These are phyloP conservation scores for Eleusine coracana DNA, from an alignment of 176 grass and related monocot genomes.

Conservation along the genomic window DNA sequence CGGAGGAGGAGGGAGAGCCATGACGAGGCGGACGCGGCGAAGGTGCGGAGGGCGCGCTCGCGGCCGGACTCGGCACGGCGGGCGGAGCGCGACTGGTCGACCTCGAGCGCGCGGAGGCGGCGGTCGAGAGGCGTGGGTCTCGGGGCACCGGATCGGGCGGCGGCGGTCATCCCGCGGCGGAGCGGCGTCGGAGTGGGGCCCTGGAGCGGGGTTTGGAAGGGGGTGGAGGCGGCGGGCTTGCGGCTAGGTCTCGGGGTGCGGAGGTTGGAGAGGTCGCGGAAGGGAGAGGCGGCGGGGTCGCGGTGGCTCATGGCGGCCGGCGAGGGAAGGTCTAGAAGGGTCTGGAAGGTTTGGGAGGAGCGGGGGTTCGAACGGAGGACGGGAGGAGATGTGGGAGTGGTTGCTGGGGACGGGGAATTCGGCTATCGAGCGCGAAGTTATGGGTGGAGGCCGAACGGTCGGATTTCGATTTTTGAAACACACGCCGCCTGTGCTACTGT, in stretches of 20 bases:
- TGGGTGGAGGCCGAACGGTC: conserved; percentile 25
- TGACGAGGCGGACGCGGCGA: conserved; percentile 46
- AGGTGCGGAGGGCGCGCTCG: conserved; percentile 46
- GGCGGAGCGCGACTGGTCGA: conserved; percentile 61
- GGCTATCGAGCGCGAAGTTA: conserved; percentile 29
- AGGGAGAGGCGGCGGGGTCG: conserved; percentile 29
- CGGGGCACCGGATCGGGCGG: conserved; percentile 4
- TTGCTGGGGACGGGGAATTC: not conserved
- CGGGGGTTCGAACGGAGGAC: not conserved
- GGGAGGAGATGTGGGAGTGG: not conserved
- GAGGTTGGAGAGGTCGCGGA: conserved; percentile 69
- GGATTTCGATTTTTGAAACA: conserved; percentile 37
- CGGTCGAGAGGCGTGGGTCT: conserved; percentile 17
- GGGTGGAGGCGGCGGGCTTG: conserved; percentile 53
- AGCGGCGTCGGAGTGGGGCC: conserved; percentile 15
- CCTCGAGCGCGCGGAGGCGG: conserved; percentile 56
- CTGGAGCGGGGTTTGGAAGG: conserved; percentile 31
- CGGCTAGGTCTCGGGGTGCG: conserved; percentile 42
- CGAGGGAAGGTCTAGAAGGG: conserved; percentile 14
- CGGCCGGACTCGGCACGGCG: conserved; percentile 48
- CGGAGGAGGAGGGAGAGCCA: conserved; percentile 63
- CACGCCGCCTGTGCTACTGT: not conserved
- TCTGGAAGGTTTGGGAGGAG: conserved; percentile 9
- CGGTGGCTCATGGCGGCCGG: conserved; percentile 38
- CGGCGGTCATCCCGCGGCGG: conserved; percentile 15